These are phyloP conservation scores for Linderniella brevidens DNA, from an alignment of 257 asterid genomes.

Conservation along the genomic window DNA sequence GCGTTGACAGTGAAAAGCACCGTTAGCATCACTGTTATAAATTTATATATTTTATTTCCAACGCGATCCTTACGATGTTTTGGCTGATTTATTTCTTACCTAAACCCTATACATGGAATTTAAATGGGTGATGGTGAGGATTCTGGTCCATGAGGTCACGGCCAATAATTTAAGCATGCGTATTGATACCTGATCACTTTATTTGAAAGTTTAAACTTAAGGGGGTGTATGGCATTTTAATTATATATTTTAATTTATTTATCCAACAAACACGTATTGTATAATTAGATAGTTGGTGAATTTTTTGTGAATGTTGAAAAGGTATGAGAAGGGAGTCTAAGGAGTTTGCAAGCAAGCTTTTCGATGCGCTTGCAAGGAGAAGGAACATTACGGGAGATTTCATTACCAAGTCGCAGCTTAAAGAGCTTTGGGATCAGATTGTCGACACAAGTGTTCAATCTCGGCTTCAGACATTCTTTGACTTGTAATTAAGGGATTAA, in stretches of 20 bases:
- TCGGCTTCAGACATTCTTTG: conserved; percentile 85
- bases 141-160: too few relatives aligned
- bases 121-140: too few relatives aligned
- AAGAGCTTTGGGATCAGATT: conserved; percentile 78
- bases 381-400: conserved; percentile 44
- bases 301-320: conserved; percentile 8
- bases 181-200: too few relatives aligned
- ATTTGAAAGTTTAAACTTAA: too few relatives aligned
- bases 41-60: neutral
- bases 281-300: too few relatives aligned
- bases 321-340: conserved; percentile 84
- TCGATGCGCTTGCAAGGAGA: conserved; percentile 65
- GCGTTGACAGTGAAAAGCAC: conserved; percentile 41
- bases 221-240: too few relatives aligned
- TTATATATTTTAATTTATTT: neutral
- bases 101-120: too few relatives aligned
- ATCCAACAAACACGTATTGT: too few relatives aligned
- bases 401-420: conserved; percentile 41
- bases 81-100: too few relatives aligned
- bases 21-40: neutral
- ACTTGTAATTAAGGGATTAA: conserved; percentile 38
- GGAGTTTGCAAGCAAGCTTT: conserved; percentile 67
- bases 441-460: conserved; percentile 76
- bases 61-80: too few relatives aligned
- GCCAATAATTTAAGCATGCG: too few relatives aligned